Evolutionary conservation across 2,329 filamentous ascomycete genomes (phyloP).

Genomic region (Sporothrix variecibatus): DNA sequence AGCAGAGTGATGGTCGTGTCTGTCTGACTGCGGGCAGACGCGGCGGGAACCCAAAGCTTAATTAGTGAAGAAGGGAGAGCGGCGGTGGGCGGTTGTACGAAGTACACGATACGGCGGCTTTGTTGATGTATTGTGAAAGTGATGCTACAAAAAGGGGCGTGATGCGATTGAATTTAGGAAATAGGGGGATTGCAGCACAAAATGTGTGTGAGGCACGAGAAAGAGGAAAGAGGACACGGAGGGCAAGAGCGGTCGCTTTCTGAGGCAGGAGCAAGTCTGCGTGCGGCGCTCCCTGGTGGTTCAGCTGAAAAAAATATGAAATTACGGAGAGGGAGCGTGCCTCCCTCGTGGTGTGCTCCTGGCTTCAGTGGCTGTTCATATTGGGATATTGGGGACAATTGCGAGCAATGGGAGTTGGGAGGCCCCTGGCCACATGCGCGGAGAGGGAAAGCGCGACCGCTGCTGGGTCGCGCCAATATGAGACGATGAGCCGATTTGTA

Average conservation of each 20-base stretch:
- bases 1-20: background rate
- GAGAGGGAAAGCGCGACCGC: constrained; percentile 14
- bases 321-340: constrained; percentile 21
- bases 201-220: background rate
- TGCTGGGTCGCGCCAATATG: constrained; percentile 13
- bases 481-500: constrained; percentile 1
- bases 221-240: background rate
- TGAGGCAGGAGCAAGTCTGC: background rate
- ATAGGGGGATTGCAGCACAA: background rate
- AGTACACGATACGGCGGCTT: background rate
- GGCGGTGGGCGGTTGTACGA: background rate
- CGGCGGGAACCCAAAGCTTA: constrained; percentile 29
- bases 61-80: constrained; percentile 16
- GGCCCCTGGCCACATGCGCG: constrained; percentile 6
- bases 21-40: constrained; percentile 16
- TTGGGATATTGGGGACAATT: background rate
- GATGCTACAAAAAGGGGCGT: background rate
- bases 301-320: constrained; percentile 18
- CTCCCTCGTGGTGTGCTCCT: constrained; percentile 4
- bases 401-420: background rate
- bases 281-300: background rate
- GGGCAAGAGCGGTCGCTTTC: background rate
- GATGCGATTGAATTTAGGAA: background rate
- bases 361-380: background rate
- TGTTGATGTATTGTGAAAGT: background rate